phyloP scores from a whole-genome alignment of 2,329 filamentous ascomycete species.

The Nemania sp. region DNA sequence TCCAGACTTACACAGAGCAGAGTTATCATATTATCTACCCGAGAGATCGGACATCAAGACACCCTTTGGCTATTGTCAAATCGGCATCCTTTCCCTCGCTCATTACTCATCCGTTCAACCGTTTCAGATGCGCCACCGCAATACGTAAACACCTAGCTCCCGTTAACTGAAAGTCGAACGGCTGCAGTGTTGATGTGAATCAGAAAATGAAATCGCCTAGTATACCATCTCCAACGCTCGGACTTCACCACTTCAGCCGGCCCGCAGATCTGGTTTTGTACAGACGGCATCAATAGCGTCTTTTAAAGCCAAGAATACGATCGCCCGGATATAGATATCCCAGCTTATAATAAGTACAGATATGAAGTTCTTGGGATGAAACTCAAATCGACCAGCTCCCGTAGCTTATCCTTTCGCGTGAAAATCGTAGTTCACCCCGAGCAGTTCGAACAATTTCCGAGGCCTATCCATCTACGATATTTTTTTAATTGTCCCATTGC shows the following conservation, averaged over 20 bases:
- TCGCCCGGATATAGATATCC: slow-evolving; percentile 20
- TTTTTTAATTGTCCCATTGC: not conserved
- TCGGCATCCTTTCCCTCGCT: not conserved
- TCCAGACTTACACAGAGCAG: not conserved
- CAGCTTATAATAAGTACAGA: slow-evolving; percentile 3
- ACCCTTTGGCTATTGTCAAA: not conserved
- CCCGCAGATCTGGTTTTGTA: slow-evolving; percentile 30
- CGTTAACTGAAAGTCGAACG: slow-evolving; percentile 2
- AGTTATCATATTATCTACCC: slow-evolving; percentile 7
- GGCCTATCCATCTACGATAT: not conserved
- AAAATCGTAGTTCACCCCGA: slow-evolving; percentile 1
- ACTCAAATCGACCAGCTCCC: slow-evolving; percentile 6
- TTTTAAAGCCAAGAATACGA: slow-evolving; percentile 6
- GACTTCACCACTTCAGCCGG: slow-evolving; percentile 31
- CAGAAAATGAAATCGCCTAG: slow-evolving; percentile 24
- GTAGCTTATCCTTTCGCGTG: not conserved
- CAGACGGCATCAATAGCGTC: slow-evolving; percentile 20
- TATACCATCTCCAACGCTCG: slow-evolving; percentile 28
- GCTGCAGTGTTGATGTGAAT: slow-evolving; percentile 11
- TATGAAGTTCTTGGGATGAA: slow-evolving; percentile 7
- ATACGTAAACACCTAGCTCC: not conserved
- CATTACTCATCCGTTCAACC: not conserved
- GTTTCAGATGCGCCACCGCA: not conserved
- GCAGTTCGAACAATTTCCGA: not conserved
- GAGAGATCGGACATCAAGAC: slow-evolving; percentile 8